Conservation (phyloP, 75 land plant species). For the Isoetes taiwanensis region DNA sequence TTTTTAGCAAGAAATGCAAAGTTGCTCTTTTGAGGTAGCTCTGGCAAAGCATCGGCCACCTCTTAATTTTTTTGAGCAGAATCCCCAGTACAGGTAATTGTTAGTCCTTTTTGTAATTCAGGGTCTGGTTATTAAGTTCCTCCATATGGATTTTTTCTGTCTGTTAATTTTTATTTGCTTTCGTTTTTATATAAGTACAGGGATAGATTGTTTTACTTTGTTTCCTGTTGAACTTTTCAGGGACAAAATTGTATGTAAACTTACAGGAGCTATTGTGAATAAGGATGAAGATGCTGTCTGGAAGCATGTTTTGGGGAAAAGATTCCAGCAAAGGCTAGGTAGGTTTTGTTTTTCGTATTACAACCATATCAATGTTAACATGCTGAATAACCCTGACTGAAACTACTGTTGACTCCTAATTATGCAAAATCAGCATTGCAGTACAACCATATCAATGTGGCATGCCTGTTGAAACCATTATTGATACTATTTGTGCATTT, state of each 20-base stretch:
- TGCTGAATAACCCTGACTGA: too few relatives aligned
- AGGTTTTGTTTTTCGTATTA: conserved; percentile 6
- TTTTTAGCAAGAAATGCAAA: conserved; percentile 46
- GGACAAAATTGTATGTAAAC: conserved; percentile 54
- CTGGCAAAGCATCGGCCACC: conserved; percentile 39
- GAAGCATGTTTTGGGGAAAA: conserved; percentile 75
- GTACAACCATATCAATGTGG: too few relatives aligned
- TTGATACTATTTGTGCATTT: too few relatives aligned
- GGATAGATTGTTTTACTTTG: too few relatives aligned
- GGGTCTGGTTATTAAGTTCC: background rate
- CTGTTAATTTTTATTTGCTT: background rate
- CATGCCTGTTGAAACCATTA: too few relatives aligned
- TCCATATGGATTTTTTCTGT: background rate
- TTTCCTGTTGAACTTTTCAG: too few relatives aligned
- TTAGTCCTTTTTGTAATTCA: background rate
- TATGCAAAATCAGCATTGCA: too few relatives aligned
- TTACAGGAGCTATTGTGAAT: conserved; percentile 63
- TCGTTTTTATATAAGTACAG: background rate
- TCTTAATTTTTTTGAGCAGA: conserved; percentile 54
- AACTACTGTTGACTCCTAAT: too few relatives aligned
- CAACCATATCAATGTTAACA: too few relatives aligned
- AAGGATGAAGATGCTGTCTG: conserved; percentile 85
- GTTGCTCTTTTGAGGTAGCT: conserved; percentile 53
- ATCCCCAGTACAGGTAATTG: conserved; percentile 42
- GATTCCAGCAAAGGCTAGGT: conserved; percentile 61